These are phyloP conservation scores for Dactylonectria macrodidyma DNA, from an alignment of 2,329 filamentous ascomycete species.

Conservation along the genomic window DNA sequence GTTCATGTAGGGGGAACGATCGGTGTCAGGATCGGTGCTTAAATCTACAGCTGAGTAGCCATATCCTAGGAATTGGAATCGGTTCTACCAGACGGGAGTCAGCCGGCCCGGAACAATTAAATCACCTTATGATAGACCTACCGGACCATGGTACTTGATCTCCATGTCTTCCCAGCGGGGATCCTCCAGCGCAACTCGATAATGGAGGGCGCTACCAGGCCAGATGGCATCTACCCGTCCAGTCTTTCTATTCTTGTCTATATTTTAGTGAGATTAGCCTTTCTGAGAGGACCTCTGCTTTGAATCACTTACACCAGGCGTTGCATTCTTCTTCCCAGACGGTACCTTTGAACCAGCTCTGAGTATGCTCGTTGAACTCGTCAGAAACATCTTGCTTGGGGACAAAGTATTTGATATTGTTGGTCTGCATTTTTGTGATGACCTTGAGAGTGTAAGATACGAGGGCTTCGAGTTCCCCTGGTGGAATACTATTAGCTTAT, in stretches of 20 bases:
- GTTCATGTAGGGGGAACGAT: constrained; percentile 2
- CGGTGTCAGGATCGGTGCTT: not conserved
- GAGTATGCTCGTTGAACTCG: constrained; percentile 10
- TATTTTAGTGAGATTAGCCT: not conserved
- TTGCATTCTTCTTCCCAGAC: constrained; percentile 20
- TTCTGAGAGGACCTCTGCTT: not conserved
- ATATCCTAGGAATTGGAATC: constrained; percentile 8
- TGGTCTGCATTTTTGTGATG: constrained; percentile 11
- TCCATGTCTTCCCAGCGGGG: constrained; percentile 18
- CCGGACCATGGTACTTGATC: constrained; percentile 10
- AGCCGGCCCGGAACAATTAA: not conserved
- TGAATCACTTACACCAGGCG: constrained; percentile 7
- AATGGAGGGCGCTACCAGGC: constrained; percentile 21
- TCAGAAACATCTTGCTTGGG: constrained; percentile 10
- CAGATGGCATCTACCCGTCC: constrained; percentile 19
- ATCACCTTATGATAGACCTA: not conserved
- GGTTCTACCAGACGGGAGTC: not conserved
- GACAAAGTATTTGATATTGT: constrained; percentile 17
- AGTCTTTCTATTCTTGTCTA: constrained; percentile 5
- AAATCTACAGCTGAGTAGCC: constrained; percentile 3
- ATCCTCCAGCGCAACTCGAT: not conserved
- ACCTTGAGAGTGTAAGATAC: not conserved
- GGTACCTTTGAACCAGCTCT: constrained; percentile 16
- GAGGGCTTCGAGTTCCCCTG: not conserved
- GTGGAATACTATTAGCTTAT: not conserved